Evolutionary conservation across 2,329 filamentous ascomycete genomes (phyloP), one percentile per base, ranked within the genome.

Genomic region (Aspergillus puulaauensis): DNA sequence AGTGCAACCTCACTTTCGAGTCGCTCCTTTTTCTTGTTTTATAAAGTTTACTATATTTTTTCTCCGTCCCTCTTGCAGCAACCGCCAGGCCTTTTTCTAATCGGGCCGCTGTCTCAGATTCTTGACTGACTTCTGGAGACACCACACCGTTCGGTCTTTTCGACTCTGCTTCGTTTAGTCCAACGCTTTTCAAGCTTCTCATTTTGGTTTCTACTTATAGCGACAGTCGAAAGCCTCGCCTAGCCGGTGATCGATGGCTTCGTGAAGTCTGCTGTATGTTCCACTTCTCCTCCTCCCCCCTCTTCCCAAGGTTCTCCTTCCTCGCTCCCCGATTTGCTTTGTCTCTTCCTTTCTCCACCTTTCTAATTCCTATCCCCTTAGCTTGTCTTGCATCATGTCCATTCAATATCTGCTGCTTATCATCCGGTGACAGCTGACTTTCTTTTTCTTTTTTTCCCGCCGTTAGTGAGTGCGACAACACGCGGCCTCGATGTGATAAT

Each of bases 401-500:
- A 52, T 56, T 55, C 49, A 60, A 45, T 53, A 40, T 58, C 41
- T 52, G 39, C 43, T 63, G 50, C 51, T 57, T 56, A 57, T 66
- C 59, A 39, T 63, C 47, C 54, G 50, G 57, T 57, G 54, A 62
- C 57, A 60, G 53, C 61, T 64, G 54, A 57, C 61, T 44, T 60
- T 48, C 41, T 21, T 56, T 50, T 39, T 53, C 46, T 43, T 44
- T 31, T 41, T 54, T 49, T 53, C 52, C 40, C 24, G 31, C 52
- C 23, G 35, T 55, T 52, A 57, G 67, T 70, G 65, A 63, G 61
- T 68, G 60, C 64, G 65, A 69, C 67, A 61, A 57, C 60, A 66
- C 52, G 58, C 23, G 62, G 68, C 67, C 66, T 71, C 64, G 62
- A 70, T 70, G 66, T 68, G 68, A 70, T 61, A 61, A 48, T 48